Evolutionary conservation across 352 stramenopile genomes (phyloP), one percentile per base, ranked within the genome.

Genomic region (Phytopythium vexans): DNA sequence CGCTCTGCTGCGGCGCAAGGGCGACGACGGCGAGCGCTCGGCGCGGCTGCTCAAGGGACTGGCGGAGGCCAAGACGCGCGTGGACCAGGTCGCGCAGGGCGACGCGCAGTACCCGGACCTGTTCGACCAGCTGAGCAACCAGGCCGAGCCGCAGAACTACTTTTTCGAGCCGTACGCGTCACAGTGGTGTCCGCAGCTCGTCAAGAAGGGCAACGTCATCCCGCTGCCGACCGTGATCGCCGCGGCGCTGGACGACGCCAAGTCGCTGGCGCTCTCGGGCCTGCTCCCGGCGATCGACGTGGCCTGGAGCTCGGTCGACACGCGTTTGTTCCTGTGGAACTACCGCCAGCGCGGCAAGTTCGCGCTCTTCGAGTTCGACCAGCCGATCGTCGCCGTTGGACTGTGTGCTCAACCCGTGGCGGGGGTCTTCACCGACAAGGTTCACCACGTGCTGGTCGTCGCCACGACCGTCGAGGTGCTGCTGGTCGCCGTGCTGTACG

Each of bases 251-350:
- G 83, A 92, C 16, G 80, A 92, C 31, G 61, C 83, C 21, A 72
- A 78, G 54, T 74, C 76, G 7, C 53, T 90, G 15, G 87, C 81
- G 37, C 81, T 98, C 8, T 98, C 97, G 66, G 95, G 95, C 8
- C 60, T 99, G 9, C 70, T 98, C 39, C 78, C 90, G 11, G 72
- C 94, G 32, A 86, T 97, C 8, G 68, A 95, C 66, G 76, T 97
- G 42, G 95, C 89, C 31, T 99, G 96, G 96, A 90, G 97, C 50
- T 96, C 77, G n/a, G 81, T 98, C 21, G 96, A 99, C 69, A 79
- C 95, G 38, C 82, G 81, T 0, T 70, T 99, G 12, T 98, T 97
- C 57, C 71, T 99, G 9, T 99, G 96, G 95, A 92, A 89, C 56
- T 98, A 98, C 75, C 73, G 70, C 3, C 64, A 87, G 37, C 73